Evolutionary conservation across 805 yeast species (phyloP), one percentile per base, ranked within the genome.

Genomic region (Yarrowia osloensis): DNA sequence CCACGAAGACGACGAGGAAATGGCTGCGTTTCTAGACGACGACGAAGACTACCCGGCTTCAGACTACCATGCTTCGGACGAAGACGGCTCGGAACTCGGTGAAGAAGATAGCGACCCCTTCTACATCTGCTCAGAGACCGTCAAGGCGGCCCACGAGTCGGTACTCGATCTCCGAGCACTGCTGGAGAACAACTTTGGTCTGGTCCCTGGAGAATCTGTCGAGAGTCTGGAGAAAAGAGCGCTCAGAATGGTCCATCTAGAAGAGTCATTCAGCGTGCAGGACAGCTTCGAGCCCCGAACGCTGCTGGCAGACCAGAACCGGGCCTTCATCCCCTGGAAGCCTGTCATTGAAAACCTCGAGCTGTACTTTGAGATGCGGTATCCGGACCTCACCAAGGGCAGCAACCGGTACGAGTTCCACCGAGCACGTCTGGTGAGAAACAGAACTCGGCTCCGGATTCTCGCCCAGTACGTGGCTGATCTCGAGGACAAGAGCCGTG

Each of bases 331-430:
- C 31, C 71, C 73, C 24, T 66, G 68, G 55, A 46, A 57, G 2
- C 74, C 74, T 2, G 72, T 72, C 33, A 71, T 70, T 33, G 67
- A 68, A 3, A 54, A 59, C 31, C 59, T 72, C 42, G 69, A 71
- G 19, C 68, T 66, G 22, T 49, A 71, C 66, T 69, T 72, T 26
- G 47, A 50, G 28, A 70, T 67, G 47, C 35, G 67, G 54, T 72
- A 72, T 47, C 72, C 72, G 1, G 69, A 67, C n/a, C 44, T 72
- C 29, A 26, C 37, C 33, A 65, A 52, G 22, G 69, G 69, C 1
- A 33, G 66, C 19, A 67, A 24, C 21, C 68, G 61, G 40, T 69
- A 70, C 40, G 52, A 47, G 33, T 67, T 67, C 28, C 74, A 71
- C 50, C 65, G 66, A 44, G 55, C 57, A 15, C 61, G 73, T 17